These are phyloP conservation scores for Nectriaceae sp. DNA, from an alignment of 2,329 filamentous ascomycete genomes.

Conservation along the genomic window DNA sequence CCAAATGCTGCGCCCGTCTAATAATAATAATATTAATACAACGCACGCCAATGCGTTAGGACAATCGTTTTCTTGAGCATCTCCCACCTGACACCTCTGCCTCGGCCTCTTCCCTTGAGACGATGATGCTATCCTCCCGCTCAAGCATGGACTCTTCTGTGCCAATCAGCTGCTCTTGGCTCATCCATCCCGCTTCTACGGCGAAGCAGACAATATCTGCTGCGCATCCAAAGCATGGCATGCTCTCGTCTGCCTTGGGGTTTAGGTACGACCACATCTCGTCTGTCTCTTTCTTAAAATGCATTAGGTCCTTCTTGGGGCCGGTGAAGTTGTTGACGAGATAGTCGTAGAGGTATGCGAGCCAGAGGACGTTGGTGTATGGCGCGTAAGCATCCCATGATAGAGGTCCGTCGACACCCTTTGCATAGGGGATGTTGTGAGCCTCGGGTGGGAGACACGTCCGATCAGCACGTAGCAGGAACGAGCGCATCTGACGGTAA, in stretches of 20 bases:
- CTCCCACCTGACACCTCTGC: slow-evolving; percentile 26
- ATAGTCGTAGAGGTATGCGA: slow-evolving; percentile 62
- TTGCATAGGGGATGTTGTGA: slow-evolving; percentile 50
- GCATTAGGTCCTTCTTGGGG: slow-evolving; percentile 44
- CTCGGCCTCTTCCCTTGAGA: slow-evolving; percentile 28
- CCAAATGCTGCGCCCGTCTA: too few relatives aligned
- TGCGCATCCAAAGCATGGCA: slow-evolving; percentile 56
- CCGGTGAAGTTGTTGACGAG: slow-evolving; percentile 50
- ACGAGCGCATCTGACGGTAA: slow-evolving; percentile 64
- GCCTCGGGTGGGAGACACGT: slow-evolving; percentile 49
- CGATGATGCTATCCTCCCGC: slow-evolving; percentile 44
- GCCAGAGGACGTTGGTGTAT: slow-evolving; percentile 67
- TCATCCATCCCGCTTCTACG: slow-evolving; percentile 59
- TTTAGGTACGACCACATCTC: slow-evolving; percentile 58
- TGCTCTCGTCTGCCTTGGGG: slow-evolving; percentile 47
- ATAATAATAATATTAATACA: too few relatives aligned
- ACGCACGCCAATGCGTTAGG: too few relatives aligned
- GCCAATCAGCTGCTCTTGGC: slow-evolving; percentile 51
- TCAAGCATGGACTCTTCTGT: slow-evolving; percentile 37
- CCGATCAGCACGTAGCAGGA: slow-evolving; percentile 53
- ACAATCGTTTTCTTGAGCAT: too few relatives aligned
- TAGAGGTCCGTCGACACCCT: slow-evolving; percentile 48
- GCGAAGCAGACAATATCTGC: slow-evolving; percentile 59
- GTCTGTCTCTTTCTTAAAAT: slow-evolving; percentile 49
- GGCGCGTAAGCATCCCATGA: slow-evolving; percentile 58